Conservation (phyloP, 2,329 filamentous ascomycete genomes). For the Colletotrichum zoysiae region DNA sequence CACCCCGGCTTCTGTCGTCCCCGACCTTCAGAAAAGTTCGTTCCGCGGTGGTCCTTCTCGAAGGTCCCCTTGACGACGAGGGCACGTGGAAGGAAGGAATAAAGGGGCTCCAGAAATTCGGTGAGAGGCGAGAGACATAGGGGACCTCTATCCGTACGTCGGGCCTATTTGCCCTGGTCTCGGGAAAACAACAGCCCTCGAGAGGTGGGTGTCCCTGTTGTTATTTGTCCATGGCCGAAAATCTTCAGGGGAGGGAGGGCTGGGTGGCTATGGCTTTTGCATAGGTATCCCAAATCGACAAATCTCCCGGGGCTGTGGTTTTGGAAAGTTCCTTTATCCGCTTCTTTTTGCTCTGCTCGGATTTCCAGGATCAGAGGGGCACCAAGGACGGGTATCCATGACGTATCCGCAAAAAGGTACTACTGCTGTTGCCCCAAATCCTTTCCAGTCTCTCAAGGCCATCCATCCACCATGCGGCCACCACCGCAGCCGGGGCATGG, state of each 20-base stretch:
- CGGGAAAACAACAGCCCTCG: not conserved
- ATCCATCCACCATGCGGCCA: slow-evolving; percentile 11
- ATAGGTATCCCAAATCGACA: slow-evolving; percentile 32
- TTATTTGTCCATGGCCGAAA: not conserved
- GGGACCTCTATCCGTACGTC: not conserved
- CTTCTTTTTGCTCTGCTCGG: slow-evolving; percentile 5
- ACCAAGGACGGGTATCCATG: not conserved
- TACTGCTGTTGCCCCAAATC: not conserved
- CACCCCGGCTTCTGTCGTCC: slow-evolving; percentile 11
- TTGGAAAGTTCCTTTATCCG: slow-evolving; percentile 29
- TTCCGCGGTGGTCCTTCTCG: slow-evolving; percentile 1
- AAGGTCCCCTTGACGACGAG: not conserved
- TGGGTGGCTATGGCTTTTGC: slow-evolving; percentile 18
- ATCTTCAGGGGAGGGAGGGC: not conserved
- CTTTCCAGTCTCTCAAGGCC: not conserved
- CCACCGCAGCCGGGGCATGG: slow-evolving; percentile 30
- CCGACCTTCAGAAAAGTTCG: slow-evolving; percentile 19
- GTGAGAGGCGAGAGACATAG: not conserved
- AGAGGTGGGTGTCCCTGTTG: not conserved
- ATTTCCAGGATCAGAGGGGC: not conserved
- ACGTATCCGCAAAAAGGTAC: slow-evolving; percentile 1
- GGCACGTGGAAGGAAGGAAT: not conserved
- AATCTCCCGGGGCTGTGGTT: slow-evolving; percentile 41
- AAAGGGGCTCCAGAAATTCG: slow-evolving; percentile 8
- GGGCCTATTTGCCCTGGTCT: not conserved